Base-by-base conservation (phyloP, 2,329 filamentous ascomycete species). In the Aureobasidium musti region DNA sequence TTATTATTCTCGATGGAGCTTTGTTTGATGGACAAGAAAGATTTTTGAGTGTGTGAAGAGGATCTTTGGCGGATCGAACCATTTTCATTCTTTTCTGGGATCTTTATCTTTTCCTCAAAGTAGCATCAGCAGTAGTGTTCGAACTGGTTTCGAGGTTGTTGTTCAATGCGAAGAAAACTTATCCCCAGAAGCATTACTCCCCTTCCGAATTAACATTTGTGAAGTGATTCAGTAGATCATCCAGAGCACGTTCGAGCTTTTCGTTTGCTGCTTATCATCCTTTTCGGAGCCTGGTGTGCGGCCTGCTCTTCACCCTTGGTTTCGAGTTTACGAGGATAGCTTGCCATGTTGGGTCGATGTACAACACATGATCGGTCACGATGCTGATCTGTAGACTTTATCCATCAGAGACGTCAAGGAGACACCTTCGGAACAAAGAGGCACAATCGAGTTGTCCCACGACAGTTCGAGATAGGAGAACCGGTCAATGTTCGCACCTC, bases 21-120 rank as follows among this genome's bases (percentile, higher is more conserved):
- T 21, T 26, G 13, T 23, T 23, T 26, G 33, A 23, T 26, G 17
- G 19, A 53, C 17, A 56, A 14, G 35, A 41, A 14, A 37, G 52
- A 54, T 39, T 56, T 56, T 56, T 14, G 30, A 39, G 53, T 56
- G 33, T 39, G 10, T 56, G 53, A 21, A n/a, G 23, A 26, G 43
- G 43, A 39, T 59, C 49, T 52, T 52, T 59, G 54, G 39, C 54
- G 54, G 54, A 59, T 59, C 54, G 54, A 39, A 59, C 21, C 54
- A 26, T 56, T 41, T 41, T 6, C 3, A 28, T 28, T 30, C 28
- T n/a, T 23, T 50, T 50, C 49, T 52, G 49, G 49, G 28, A 8
- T 30, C n/a, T 33, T 8, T 21, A 43, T 47, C n/a, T 47, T 47
- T 47, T 47, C n/a, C n/a, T 23, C 26, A 17, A n/a, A 30, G 49